Conservation (phyloP, 2,329 filamentous ascomycete genomes). For the Ustulina deusta region DNA sequence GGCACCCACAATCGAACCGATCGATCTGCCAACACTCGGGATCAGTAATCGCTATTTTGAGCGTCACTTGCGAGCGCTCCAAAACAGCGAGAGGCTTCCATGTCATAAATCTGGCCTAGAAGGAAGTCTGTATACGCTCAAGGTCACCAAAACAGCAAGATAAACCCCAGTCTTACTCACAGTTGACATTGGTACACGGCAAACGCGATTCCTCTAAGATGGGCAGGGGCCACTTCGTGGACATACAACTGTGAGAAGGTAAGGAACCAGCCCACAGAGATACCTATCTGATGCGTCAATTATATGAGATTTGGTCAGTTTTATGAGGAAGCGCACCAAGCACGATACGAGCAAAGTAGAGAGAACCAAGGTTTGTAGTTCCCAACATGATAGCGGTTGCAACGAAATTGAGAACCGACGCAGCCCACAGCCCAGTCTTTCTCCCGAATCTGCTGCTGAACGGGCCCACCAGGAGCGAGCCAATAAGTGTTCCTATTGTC, state of each 20-base stretch:
- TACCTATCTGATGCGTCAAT: slow-evolving; percentile 41
- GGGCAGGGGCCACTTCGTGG: slow-evolving; percentile 53
- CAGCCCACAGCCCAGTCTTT: slow-evolving; percentile 47
- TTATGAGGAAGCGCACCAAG: slow-evolving; percentile 41
- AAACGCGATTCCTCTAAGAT: slow-evolving; percentile 52
- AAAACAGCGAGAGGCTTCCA: neutral
- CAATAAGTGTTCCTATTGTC: slow-evolving; percentile 52
- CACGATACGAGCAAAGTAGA: slow-evolving; percentile 51
- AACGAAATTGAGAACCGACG: slow-evolving; percentile 47
- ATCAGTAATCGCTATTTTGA: neutral
- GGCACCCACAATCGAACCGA: slow-evolving; percentile 52
- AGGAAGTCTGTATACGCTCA: neutral
- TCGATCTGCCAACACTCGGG: slow-evolving; percentile 31
- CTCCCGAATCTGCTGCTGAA: slow-evolving; percentile 43
- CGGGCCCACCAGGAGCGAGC: slow-evolving; percentile 50
- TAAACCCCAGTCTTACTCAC: neutral
- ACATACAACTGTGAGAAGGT: slow-evolving; percentile 55
- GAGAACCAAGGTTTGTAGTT: slow-evolving; percentile 47
- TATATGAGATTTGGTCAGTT: neutral
- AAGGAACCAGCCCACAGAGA: slow-evolving; percentile 54
- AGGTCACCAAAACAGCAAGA: neutral
- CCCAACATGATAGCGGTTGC: slow-evolving; percentile 50
- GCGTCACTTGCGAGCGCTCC: neutral
- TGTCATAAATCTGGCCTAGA: no score
- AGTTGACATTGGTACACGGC: slow-evolving; percentile 52